phyloP scores from a whole-genome alignment of 2,329 filamentous ascomycete species.

The Alternaria metachromatica region DNA sequence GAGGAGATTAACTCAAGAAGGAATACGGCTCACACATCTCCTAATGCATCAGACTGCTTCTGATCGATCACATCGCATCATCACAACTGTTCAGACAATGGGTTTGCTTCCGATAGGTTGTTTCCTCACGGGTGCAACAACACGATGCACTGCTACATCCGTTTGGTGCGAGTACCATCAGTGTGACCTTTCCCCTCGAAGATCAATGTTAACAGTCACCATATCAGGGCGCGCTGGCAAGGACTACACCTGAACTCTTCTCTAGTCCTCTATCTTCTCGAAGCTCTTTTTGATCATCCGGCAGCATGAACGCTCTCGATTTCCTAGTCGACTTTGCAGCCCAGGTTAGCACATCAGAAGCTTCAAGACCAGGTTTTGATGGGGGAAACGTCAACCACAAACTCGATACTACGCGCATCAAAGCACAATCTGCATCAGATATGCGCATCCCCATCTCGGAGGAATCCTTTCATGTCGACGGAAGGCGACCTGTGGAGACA shows the following conservation, averaged over 20 bases:
- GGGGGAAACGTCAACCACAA: background rate
- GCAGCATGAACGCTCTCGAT: conserved; percentile 26
- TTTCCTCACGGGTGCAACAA: background rate
- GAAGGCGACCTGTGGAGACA: background rate
- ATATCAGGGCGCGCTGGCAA: background rate
- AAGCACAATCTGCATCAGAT: background rate
- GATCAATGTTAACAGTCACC: background rate
- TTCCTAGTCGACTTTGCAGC: conserved; percentile 23
- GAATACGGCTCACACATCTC: background rate
- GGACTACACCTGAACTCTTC: background rate
- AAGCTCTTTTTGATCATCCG: background rate
- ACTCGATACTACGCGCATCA: background rate
- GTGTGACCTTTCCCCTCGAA: background rate
- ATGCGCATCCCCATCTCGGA: background rate
- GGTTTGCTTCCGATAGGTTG: background rate
- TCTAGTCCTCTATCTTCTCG: background rate
- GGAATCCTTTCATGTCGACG: background rate
- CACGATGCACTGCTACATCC: conserved; percentile 5
- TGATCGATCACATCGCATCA: background rate
- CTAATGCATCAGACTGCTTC: background rate
- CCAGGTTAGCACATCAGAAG: background rate
- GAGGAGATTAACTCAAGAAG: background rate
- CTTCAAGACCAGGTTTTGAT: background rate
- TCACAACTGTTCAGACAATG: background rate
- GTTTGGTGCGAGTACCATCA: conserved; percentile 2